Percentiles rank a stretch among this genome's conserved stretches.
Evolutionary conservation across 202 grass and related monocot species (phyloP).

Genomic region (Setaria viridis): DNA sequence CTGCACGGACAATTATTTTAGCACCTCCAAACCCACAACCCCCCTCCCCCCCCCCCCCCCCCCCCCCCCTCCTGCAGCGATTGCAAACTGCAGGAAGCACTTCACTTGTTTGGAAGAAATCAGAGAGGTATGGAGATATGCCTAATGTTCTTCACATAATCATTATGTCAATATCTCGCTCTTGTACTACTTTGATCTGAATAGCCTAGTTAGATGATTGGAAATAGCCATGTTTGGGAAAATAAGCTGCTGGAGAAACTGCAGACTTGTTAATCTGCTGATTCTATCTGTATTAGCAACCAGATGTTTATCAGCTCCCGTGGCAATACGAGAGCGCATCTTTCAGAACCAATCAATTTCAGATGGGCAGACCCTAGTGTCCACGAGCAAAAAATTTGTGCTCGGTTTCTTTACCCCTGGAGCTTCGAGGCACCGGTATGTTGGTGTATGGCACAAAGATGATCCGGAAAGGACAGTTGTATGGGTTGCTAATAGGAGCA

Average conservation of each 20-base stretch:
- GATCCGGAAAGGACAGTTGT: conserved; percentile 8
- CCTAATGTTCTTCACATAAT: background rate
- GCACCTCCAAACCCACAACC: background rate
- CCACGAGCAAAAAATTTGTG: conserved; percentile 41
- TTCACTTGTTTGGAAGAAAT: no score
- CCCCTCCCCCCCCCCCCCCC: background rate
- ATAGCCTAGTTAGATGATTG: conserved; percentile 24
- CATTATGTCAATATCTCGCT: background rate
- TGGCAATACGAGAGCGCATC: conserved; percentile 26
- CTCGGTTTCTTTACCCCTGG: conserved; percentile 68
- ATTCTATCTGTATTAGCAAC: conserved; percentile 41
- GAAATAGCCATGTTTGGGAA: conserved; percentile 31
- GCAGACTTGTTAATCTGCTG: conserved; percentile 23
- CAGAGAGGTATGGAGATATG: conserved; percentile 28
- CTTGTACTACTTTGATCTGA: background rate
- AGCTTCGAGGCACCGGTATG: conserved; percentile 39
- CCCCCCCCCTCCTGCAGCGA: no score
- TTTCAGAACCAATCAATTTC: conserved; percentile 49
- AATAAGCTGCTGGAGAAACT: conserved; percentile 10
- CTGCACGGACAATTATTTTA: background rate
- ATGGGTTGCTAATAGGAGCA: conserved; percentile 68
- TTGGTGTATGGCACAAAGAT: conserved; percentile 60
- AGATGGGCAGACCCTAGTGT: conserved; percentile 53
- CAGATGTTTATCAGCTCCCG: conserved; percentile 32
- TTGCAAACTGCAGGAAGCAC: no score